phyloP scores from a whole-genome alignment of 176 grass and related monocot species.

The Stipa capillata region DNA sequence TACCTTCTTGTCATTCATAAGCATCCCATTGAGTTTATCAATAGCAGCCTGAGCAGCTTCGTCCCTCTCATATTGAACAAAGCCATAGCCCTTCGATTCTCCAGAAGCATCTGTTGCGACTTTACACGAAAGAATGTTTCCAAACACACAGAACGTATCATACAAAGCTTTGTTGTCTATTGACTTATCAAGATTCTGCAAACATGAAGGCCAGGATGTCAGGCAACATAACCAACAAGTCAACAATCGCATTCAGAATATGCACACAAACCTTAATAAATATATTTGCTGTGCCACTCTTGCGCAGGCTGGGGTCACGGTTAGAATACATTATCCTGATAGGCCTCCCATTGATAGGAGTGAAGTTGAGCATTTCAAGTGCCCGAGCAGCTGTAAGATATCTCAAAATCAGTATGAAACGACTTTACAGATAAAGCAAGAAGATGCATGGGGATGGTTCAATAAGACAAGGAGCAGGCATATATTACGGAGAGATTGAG shows the following conservation, averaged over 20 bases:
- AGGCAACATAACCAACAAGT: background rate
- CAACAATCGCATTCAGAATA: background rate
- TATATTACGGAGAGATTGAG: too few relatives aligned
- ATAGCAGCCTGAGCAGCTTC: slow-evolving; percentile 88
- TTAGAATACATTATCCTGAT: slow-evolving; percentile 98
- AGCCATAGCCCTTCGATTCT: slow-evolving; percentile 91
- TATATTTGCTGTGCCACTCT: slow-evolving; percentile 77
- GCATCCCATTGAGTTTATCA: slow-evolving; percentile 70
- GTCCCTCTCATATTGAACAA: slow-evolving; percentile 86
- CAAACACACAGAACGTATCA: slow-evolving; percentile 77
- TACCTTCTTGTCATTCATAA: slow-evolving; percentile 83
- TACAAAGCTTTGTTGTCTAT: slow-evolving; percentile 75
- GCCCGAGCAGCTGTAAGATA: slow-evolving; percentile 68
- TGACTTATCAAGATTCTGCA: slow-evolving; percentile 88
- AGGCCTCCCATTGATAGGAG: slow-evolving; percentile 78
- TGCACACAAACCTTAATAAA: slow-evolving; percentile 70
- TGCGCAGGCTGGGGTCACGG: slow-evolving; percentile 81
- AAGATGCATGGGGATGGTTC: background rate
- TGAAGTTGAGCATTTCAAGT: slow-evolving; percentile 82
- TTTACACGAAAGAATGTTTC: slow-evolving; percentile 94
- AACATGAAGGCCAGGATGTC: background rate
- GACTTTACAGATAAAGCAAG: background rate
- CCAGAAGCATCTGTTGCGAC: slow-evolving; percentile 69
- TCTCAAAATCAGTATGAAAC: background rate
- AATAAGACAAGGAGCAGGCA: background rate